Conservation (phyloP, 441 rosid genomes). For the Bruguiera hainesii region DNA sequence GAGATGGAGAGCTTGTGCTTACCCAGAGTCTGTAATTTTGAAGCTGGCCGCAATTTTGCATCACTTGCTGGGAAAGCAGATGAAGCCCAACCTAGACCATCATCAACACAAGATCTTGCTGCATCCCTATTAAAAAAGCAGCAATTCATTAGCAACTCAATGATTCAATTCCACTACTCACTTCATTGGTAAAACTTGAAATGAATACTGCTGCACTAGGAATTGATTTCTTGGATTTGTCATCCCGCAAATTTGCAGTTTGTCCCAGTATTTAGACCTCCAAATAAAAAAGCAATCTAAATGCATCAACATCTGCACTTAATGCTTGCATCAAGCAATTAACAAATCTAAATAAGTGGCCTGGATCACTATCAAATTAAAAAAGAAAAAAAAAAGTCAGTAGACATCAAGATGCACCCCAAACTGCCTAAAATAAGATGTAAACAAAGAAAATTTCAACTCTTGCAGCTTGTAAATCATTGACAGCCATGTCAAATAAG, state of each 20-base stretch:
- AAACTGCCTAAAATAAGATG: too few relatives aligned
- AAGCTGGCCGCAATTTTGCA: conserved; percentile 43
- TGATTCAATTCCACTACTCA: conserved; percentile 7
- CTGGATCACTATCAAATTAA: background rate
- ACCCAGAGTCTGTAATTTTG: conserved; percentile 55
- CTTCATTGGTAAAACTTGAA: background rate
- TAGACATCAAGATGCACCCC: background rate
- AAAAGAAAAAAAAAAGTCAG: background rate
- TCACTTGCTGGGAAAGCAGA: conserved; percentile 61
- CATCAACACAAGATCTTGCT: conserved; percentile 60
- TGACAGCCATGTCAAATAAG: background rate
- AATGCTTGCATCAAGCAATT: background rate
- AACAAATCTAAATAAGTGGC: background rate
- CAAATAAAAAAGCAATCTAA: background rate
- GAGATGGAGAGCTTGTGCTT: conserved; percentile 66
- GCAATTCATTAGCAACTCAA: conserved; percentile 9
- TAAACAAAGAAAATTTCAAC: too few relatives aligned
- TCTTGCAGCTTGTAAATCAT: background rate
- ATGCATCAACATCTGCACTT: background rate
- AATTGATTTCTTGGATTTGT: too few relatives aligned
- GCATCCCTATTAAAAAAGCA: conserved; percentile 50
- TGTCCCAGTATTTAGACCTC: background rate
- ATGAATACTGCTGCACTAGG: too few relatives aligned
- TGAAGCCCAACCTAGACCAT: conserved; percentile 59
- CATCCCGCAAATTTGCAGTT: too few relatives aligned